These are phyloP conservation scores for Oryza nivara DNA, from an alignment of 176 grass and related monocot genomes.

Conservation along the genomic window DNA sequence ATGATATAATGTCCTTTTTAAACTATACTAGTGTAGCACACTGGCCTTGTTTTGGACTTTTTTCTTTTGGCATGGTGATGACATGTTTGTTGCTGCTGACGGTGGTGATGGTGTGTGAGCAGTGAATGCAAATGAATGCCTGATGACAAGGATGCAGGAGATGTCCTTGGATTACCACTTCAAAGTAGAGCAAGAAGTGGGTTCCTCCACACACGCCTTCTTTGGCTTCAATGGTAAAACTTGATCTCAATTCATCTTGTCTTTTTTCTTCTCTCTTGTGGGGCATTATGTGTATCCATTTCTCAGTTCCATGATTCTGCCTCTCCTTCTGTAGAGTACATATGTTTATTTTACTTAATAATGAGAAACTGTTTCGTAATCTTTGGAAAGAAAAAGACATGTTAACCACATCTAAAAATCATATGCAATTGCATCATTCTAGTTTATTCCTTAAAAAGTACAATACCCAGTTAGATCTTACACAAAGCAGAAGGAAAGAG, in stretches of 20 bases:
- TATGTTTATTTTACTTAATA: background rate
- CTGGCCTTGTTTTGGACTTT: background rate
- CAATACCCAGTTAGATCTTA: background rate
- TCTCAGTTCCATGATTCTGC: background rate
- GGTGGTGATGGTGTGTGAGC: slow-evolving; percentile 3
- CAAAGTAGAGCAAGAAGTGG: slow-evolving; percentile 73
- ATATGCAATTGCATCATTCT: slow-evolving; percentile 8
- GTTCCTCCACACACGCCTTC: slow-evolving; percentile 62
- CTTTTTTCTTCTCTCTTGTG: background rate
- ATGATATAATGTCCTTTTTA: background rate
- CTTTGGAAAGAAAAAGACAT: background rate
- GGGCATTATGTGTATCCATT: background rate
- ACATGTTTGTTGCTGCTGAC: background rate
- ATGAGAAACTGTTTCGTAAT: background rate
- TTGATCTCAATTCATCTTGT: background rate
- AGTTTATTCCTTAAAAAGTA: background rate
- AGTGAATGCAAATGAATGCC: slow-evolving; percentile 76
- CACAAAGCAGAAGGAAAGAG: background rate
- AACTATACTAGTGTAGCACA: background rate
- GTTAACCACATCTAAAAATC: slow-evolving; percentile 4
- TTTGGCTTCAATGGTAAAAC: slow-evolving; percentile 77
- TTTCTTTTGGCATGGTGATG: background rate
- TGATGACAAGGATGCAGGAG: slow-evolving; percentile 89
- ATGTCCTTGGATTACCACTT: slow-evolving; percentile 91
- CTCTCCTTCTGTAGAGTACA: background rate